Percentiles rank a stretch among this genome's conserved stretches.
Conservation (phyloP, 306 rosid species). For the Potentilla sterilis region DNA sequence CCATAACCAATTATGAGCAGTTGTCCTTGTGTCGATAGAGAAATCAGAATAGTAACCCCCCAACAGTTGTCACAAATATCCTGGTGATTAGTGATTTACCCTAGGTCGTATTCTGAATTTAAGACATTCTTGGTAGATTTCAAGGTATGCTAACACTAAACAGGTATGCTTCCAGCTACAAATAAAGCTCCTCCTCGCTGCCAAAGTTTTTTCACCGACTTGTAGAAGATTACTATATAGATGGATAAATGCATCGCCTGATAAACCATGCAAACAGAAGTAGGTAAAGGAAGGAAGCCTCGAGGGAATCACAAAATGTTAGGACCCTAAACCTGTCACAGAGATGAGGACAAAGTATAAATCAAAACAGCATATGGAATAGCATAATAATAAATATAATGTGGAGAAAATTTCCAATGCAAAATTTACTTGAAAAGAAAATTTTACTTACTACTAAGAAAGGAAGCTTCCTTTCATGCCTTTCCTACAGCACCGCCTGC, state of each 20-base stretch:
- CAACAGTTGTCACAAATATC: not conserved
- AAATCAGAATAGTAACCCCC: not conserved
- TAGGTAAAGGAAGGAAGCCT: slow-evolving; percentile 32
- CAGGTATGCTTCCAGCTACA: slow-evolving; percentile 30
- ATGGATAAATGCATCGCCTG: slow-evolving; percentile 32
- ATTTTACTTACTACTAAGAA: slow-evolving; percentile 45
- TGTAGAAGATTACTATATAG: slow-evolving; percentile 21
- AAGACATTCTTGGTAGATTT: slow-evolving; percentile 34
- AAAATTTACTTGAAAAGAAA: slow-evolving; percentile 1
- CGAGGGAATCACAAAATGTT: slow-evolving; percentile 35
- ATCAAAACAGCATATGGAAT: not conserved
- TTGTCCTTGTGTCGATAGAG: not conserved
- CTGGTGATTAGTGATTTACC: slow-evolving; percentile 1
- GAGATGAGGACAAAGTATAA: slow-evolving; percentile 13
- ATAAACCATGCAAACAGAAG: slow-evolving; percentile 29
- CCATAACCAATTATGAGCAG: slow-evolving; percentile 6
- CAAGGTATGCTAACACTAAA: slow-evolving; percentile 38
- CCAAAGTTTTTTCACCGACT: slow-evolving; percentile 25
- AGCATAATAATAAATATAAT: not conserved
- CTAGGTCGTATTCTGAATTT: slow-evolving; percentile 40
- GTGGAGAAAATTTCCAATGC: not conserved
- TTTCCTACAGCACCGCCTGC: slow-evolving; percentile 68
- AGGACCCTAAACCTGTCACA: slow-evolving; percentile 48
- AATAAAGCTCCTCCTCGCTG: slow-evolving; percentile 25
- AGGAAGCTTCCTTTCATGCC: slow-evolving; percentile 40